Conservation (phyloP, 192 early-diverging fungal species). For the Mortierella hygrophila region DNA sequence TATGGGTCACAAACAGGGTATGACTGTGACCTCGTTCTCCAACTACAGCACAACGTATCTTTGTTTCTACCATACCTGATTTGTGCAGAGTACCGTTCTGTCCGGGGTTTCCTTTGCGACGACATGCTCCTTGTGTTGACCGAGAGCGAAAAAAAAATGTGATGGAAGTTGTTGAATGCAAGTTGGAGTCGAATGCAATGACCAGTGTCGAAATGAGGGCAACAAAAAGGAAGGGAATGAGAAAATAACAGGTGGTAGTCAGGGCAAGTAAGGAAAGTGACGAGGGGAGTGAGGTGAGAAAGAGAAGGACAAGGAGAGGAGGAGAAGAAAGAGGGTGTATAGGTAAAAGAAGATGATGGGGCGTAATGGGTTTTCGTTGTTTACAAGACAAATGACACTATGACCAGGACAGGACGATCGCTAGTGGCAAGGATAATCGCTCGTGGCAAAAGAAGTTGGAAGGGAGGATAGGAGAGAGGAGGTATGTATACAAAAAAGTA, state of each 20-base stretch:
- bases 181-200: neutral
- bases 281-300: neutral
- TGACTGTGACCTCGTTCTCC: neutral
- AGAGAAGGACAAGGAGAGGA: neutral
- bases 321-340: neutral
- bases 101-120: neutral
- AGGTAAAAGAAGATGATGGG: neutral
- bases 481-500: neutral
- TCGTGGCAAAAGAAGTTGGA: neutral
- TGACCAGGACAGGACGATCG: neutral
- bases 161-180: neutral
- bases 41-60: neutral
- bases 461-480: too few relatives aligned
- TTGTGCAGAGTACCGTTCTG: constrained; percentile 34
- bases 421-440: too few relatives aligned
- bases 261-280: neutral
- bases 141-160: neutral
- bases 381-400: neutral
- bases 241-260: neutral
- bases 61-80: constrained; percentile 23
- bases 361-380: neutral
- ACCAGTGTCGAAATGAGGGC: neutral
- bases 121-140: constrained; percentile 4
- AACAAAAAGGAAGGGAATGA: neutral
- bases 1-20: neutral